Evolutionary conservation across 2,329 filamentous ascomycete genomes (phyloP).

Genomic region (Dactylellina drechsleri): DNA sequence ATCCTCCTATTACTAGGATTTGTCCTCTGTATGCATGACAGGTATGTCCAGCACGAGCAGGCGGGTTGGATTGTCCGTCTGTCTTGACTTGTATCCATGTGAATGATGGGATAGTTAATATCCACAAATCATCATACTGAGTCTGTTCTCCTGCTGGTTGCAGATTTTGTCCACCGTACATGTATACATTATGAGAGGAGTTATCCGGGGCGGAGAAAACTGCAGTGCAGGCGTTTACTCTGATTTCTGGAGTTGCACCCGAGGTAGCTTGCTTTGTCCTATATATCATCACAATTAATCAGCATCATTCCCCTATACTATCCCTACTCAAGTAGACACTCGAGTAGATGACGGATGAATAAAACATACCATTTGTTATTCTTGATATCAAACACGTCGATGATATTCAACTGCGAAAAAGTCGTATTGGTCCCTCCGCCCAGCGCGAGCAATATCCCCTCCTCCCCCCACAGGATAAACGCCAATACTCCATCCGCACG

Average conservation of each 20-base stretch:
- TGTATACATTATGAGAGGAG: constrained; percentile 79
- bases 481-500: constrained; percentile 78
- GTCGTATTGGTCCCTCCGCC: constrained; percentile 76
- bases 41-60: constrained; percentile 76
- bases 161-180: constrained; percentile 80
- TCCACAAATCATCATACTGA: constrained; percentile 79
- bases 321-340: background rate
- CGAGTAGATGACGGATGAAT: background rate
- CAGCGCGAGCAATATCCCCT: constrained; percentile 80
- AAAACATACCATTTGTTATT: constrained; percentile 71
- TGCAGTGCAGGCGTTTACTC: constrained; percentile 76
- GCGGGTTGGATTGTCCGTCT: constrained; percentile 64
- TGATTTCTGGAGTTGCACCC: constrained; percentile 69
- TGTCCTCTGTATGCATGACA: constrained; percentile 83
- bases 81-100: constrained; percentile 77
- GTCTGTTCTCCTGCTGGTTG: constrained; percentile 70
- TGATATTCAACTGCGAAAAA: constrained; percentile 76
- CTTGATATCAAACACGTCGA: constrained; percentile 83
- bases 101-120: constrained; percentile 81
- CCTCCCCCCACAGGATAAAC: constrained; percentile 78
- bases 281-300: background rate
- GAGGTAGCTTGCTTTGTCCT: constrained; percentile 70
- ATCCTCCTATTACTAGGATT: constrained; percentile 81
- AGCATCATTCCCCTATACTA: background rate
- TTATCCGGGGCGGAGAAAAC: constrained; percentile 78